Percentiles rank a stretch among this genome's conserved stretches.
Conservation (phyloP, 495 filamentous ascomycete genomes). For the Penicillium lagena region DNA sequence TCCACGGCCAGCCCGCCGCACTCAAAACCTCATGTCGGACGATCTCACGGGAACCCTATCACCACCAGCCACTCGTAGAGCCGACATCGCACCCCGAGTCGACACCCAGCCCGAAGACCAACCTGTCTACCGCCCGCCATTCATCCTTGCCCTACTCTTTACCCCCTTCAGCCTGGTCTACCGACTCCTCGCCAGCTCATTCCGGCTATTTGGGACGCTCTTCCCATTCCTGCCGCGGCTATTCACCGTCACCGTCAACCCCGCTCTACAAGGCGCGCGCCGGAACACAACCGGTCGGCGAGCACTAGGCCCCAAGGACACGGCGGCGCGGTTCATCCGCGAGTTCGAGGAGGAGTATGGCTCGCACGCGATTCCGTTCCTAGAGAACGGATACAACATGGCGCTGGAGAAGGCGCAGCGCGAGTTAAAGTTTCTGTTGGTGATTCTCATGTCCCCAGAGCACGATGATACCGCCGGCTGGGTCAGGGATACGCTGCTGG, state of each 20-base stretch:
- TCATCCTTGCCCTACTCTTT: slow-evolving; percentile 71
- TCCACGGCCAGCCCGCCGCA: slow-evolving; percentile 47
- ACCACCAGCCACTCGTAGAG: slow-evolving; percentile 17
- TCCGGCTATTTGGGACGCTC: slow-evolving; percentile 61
- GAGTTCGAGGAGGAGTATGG: slow-evolving; percentile 95
- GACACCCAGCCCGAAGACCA: slow-evolving; percentile 65
- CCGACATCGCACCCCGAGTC: slow-evolving; percentile 67
- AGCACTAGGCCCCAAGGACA: slow-evolving; percentile 74
- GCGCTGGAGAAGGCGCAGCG: slow-evolving; percentile 81
- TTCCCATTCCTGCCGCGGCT: slow-evolving; percentile 81
- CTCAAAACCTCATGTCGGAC: slow-evolving; percentile 50
- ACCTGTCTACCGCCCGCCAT: slow-evolving; percentile 57
- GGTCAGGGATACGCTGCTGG: slow-evolving; percentile 72
- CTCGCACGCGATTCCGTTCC: slow-evolving; percentile 58
- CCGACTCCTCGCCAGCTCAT: slow-evolving; percentile 53
- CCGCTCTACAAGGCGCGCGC: slow-evolving; percentile 43
- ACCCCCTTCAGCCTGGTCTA: slow-evolving; percentile 77
- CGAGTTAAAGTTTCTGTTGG: slow-evolving; percentile 83
- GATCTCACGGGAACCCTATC: slow-evolving; percentile 48
- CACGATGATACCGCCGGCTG: slow-evolving; percentile 89
- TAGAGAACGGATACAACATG: slow-evolving; percentile 83
- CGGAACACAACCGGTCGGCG: slow-evolving; percentile 63
- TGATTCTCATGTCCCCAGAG: slow-evolving; percentile 80
- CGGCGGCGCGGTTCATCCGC: slow-evolving; percentile 77
- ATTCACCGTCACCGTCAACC: slow-evolving; percentile 44